Base-by-base conservation (phyloP, 176 grass and related monocot genomes). In the Dactylis glomerata region DNA sequence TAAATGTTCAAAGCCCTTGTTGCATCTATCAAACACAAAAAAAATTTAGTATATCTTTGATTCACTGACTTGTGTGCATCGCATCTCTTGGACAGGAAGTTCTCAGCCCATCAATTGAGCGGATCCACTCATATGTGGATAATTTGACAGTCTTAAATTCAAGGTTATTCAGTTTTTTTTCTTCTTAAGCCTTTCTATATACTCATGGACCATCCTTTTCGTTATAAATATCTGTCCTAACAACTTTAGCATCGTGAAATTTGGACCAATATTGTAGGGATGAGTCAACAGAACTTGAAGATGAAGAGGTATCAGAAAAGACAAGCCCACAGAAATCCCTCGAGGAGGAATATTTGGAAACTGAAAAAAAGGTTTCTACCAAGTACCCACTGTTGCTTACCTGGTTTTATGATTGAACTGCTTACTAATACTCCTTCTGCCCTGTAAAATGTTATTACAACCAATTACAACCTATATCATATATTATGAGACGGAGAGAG, bases 321-420 rank as follows among this genome's bases (percentile, higher is more conserved):
- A 89, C 86, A 77, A 95, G 90, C 80, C 95, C 95, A 62, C 89
- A 88, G 81, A 98, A 94, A 82, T 76, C 80, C 52, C 91, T 98
- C 20, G 93, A 98, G 73, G 91, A 93, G 49, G 96, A 98, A 84
- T 98, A 98, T 87, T 87, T 98, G 87, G 93, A 93, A 90, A 90
- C 89, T 76, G 93, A 98, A 80, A 98, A 93, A 82, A 95, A 98
- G 91, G 96, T 98, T 82, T 13, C 3, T 72, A 80, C n/a, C 11
- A 30, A 73, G 41, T 73, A 31, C 27, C 47, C 20, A 47, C 1
- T 15, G 36, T 61, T 59, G 13, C 57, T 86, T 84, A 34, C 31
- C 57, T 84, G 42, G 28, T 76, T 79, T 71, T 67, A 45, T 2
- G 8, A 23, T 32, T 23, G 1, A 79, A 79, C 12, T 63, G 10